Conservation (phyloP, 2,329 filamentous ascomycete genomes). For the Teratosphaeria viscida region DNA sequence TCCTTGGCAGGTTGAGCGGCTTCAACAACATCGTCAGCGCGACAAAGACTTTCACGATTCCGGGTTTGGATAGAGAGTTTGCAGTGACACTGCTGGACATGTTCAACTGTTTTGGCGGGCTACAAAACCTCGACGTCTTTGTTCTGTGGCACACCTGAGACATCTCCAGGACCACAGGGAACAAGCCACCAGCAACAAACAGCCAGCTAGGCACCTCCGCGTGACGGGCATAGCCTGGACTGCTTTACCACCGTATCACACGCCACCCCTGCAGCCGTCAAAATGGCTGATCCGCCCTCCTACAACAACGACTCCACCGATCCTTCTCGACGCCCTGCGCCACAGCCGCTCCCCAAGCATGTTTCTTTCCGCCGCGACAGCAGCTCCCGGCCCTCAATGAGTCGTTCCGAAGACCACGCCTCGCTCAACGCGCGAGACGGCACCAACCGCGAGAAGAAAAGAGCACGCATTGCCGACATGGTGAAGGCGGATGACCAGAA, state of each 20-base stretch:
- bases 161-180: neutral
- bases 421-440: neutral
- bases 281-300: slow-evolving; percentile 5
- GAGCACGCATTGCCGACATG: neutral
- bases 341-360: slow-evolving; percentile 9
- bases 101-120: neutral
- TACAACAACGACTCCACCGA: neutral
- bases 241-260: neutral
- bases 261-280: neutral
- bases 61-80: neutral
- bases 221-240: neutral
- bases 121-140: neutral
- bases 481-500: slow-evolving; percentile 9
- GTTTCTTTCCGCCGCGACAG: slow-evolving; percentile 10
- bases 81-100: neutral
- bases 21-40: neutral
- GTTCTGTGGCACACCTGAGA: neutral
- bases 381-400: slow-evolving; percentile 2
- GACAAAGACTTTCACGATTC: neutral
- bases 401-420: neutral
- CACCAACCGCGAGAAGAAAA: neutral
- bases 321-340: slow-evolving; percentile 6
- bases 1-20: neutral
- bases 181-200: neutral
- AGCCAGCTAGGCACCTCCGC: neutral